Evolutionary conservation across 495 filamentous ascomycete species (phyloP), one percentile per base, ranked within the genome.

Genomic region (Hyaloscypha finlandica): DNA sequence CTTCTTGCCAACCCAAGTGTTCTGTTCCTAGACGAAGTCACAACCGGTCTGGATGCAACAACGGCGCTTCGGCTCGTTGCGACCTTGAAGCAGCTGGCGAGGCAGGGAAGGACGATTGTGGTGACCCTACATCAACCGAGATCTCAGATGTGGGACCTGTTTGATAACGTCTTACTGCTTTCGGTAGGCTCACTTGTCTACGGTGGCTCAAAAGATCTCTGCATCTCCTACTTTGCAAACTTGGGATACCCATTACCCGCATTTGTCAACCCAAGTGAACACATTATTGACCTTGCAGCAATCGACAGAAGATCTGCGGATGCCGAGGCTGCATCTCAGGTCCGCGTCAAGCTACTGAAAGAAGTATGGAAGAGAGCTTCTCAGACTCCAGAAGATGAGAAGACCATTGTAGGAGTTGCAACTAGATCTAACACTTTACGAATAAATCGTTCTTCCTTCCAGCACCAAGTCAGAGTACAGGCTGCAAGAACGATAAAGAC

Each of bases 211-310:
- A 75, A 79, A 59, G 75, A 74, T 32, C 74, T 78, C 2, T 88
- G 81, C 35, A 59, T 89, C 8, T 71, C 80, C 0, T 86, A 90
- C 73, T 92, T 92, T 70, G 75, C 81, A 12, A 32, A 73, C 6
- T 75, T 79, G 12, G 88, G 86, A 0, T 79, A 85, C 64, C 67
- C 79, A 22, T 74, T 91, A 11, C 89, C 88, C 20, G 74, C 82
- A 6, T 90, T 90, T 68, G 86, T 89, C 52, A 92, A 92, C 66
- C 90, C 90, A 0, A 88, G 88, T 0, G 90, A 92, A 70, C 89
- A 84, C 70, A 65, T 91, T 35, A 87, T 92, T 33, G 89, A 92
- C 65, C 75, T 89, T 61, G 86, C 89, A 8, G 87, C 89, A 2
- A 76, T 90, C 59, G 90, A 92, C 73, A 89, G 84, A 69, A 81